Evolutionary conservation across 306 rosid species (phyloP), one percentile per base, ranked within the genome.

Genomic region (Morella rubra): DNA sequence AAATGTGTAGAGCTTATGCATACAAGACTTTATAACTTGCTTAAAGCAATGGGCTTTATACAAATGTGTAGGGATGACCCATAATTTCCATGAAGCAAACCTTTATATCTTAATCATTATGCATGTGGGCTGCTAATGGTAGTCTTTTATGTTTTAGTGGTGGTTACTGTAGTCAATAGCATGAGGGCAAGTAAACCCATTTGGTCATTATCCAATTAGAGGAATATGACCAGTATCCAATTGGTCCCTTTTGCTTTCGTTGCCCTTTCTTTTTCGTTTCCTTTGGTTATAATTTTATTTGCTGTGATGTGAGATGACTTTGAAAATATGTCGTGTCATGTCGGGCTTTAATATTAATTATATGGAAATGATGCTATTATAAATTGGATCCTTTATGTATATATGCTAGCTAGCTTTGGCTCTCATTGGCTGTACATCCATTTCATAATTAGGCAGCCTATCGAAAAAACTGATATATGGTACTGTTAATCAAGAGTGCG

Each of bases 81-180:
- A 73, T 75, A 71, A 81, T 74, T 83, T 82, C 79, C 66, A 60
- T 4, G 78, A 81, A 82, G 81, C 80, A 70, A 27, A 44, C 69
- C 47, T 49, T 72, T 55, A 24, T 62, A 20, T 71, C n/a, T 71
- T 53, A 70, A 71, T 58, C 74, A 82, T 73, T 72, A 47, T 74
- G 70, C 72, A 83, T 71, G 73, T 85, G 84, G 88, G 89, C 74
- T 83, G 80, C 72, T 82, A 71, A 73, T 81, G 74, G 50, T 47
- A 42, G 65, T 79, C 76, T 76, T 81, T 69, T 52, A 51, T 69
- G 79, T 7, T 62, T 40, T 82, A 76, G 76, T 86, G 84, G 74
- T 53, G 40, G 82, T 78, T 67, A 45, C 79, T 76, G 81, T 27
- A 27, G 32, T 86, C 73, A 72, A 44, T 13, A 41, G 20, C 54